A percentile compares a stretch with the other conserved stretches of the same genome.
These are phyloP conservation scores for Ophiostoma australiae DNA, from an alignment of 2,329 filamentous ascomycete species.

Conservation along the genomic window DNA sequence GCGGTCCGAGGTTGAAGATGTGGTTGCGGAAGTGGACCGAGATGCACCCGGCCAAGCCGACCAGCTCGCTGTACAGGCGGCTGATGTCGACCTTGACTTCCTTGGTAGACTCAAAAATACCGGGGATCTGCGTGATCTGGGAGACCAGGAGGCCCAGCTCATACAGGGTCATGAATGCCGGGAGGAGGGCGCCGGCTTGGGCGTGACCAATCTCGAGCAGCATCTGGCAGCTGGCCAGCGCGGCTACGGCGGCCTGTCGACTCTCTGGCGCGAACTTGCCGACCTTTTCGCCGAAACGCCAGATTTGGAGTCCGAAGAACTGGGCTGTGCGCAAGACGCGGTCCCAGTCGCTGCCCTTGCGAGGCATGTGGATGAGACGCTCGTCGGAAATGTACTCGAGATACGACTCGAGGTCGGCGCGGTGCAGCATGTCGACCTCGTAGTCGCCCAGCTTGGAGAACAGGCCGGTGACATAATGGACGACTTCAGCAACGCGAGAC, in stretches of 20 bases:
- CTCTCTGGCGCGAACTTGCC: constrained; percentile 32
- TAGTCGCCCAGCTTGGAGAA: constrained; percentile 32
- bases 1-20: constrained; percentile 33
- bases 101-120: constrained; percentile 34
- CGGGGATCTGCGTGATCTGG: constrained; percentile 37
- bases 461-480: constrained; percentile 22
- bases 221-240: constrained; percentile 38
- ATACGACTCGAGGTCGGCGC: constrained; percentile 33
- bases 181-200: constrained; percentile 38
- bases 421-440: constrained; percentile 30
- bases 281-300: constrained; percentile 36
- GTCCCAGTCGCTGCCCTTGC: constrained; percentile 40
- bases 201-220: constrained; percentile 40
- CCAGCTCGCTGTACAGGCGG: constrained; percentile 36
- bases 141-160: constrained; percentile 39
- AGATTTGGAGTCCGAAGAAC: constrained; percentile 40
- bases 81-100: constrained; percentile 35
- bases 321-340: constrained; percentile 39
- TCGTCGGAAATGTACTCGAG: constrained; percentile 38
- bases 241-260: constrained; percentile 32
- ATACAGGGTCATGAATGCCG: constrained; percentile 39
- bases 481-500: constrained; percentile 22
- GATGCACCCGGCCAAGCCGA: constrained; percentile 36
- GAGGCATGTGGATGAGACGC: constrained; percentile 40
- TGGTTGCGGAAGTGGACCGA: constrained; percentile 36